Base-by-base conservation (phyloP, 148 eudicot species). In the Polygonum aviculare region DNA sequence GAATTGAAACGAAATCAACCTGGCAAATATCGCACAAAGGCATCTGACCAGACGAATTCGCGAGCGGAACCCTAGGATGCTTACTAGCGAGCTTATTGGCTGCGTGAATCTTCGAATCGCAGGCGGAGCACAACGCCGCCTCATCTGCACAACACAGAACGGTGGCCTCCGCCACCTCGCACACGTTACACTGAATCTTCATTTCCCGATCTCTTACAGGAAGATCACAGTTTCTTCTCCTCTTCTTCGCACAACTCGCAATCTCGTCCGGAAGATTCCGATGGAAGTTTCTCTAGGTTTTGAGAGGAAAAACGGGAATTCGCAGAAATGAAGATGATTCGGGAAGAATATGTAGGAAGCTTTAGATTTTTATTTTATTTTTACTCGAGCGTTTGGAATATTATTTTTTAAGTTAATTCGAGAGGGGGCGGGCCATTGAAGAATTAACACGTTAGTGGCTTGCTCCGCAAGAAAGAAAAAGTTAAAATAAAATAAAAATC, bases 111-210 rank as follows among this genome's bases (percentile, higher is more conserved):
- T 89, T 86, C 78, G 85, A 90, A 62, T 95, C 99, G 59, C 99
- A 90, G 1, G 76, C 76, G 77, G 77, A 62, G 31, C 94, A 90
- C 52, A 95, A 41, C 18, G 94, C 91, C 76, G 94, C 94, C 84
- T 90, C 94, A 54, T 90, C 94, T n/a, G 94, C 91, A 41, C 97
- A 95, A 75, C 99, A 95, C 21, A 95, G 62, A 71, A 95, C 88
- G 48, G 81, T 85, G 5, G 97, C 99, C 80, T 88, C 94, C 75
- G 96, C 94, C 60, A 78, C 84, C 81, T 88, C 97, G 15, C 99
- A 95, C 38, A 92, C 98, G 89, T 83, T 88, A 75, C 99, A 95
- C 89, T 89, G 97, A 74, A 95, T 95, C 91, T 95, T 95, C 99
- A 92, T 95, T 78, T 63, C 65, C 44, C 45, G 16, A 67, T 67